Base-by-base conservation (phyloP, 1,284 basidiomycete genomes). In the Ustilago bromivora region DNA sequence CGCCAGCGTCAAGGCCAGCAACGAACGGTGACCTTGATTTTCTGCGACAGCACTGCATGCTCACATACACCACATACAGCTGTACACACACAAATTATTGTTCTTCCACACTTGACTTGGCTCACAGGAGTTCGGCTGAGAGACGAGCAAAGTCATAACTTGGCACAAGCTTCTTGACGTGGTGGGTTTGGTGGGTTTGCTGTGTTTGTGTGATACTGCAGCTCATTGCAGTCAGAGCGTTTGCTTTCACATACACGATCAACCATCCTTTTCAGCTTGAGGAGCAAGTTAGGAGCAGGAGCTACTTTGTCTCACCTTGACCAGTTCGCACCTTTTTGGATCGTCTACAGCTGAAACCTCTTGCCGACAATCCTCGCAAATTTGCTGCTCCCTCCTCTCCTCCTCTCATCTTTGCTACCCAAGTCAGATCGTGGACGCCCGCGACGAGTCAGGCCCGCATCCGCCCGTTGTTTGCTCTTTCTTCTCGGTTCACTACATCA, bases 261-360 rank as follows among this genome's bases (percentile, higher is more conserved):
- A 11, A 46, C 15, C 49, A 51, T 51, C 49, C 49, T 32, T 32
- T 51, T 28, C 7, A 31, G 19, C n/a, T 49, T 28, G 23, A 28
- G 23, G 23, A 28, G 23, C 23, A 28, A 23, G 23, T 3, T 2
- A 28, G 23, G 23, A 28, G 23, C 3, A 28, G 23, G 23, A 28
- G 23, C 46, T 23, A 51, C 49, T 15, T 17, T 51, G 36, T 56
- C 54, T 56, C 36, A 56, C 4, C 34, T 56, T 56, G 17, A 34
- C 23, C 54, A 38, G 13, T 40, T 56, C 54, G 54, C 23, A 56
- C 36, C 9, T 13, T 54, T 56, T 56, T 40, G 23, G 54, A 56
- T 56, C 38, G 54, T 40, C 54, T 13, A 13, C 17, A 38, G 35
- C 54, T 56, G 54, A 56, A 40, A 56, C 54, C 38, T 54, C 28